Evolutionary conservation across 345 rosid genomes (phyloP).

Genomic region (Capsella bursapastoris): DNA sequence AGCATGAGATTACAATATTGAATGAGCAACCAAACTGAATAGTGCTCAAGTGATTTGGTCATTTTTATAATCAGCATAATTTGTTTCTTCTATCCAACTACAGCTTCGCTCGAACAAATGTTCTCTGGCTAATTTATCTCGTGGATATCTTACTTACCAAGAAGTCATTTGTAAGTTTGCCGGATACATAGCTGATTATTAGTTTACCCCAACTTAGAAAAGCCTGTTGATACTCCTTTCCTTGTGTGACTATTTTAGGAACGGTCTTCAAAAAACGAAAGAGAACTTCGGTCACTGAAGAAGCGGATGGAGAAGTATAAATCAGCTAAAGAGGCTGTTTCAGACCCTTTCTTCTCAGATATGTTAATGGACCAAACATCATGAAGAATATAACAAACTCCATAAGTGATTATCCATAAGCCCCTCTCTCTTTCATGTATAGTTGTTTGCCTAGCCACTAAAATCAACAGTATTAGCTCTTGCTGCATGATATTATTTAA

Average conservation of each 20-base stretch:
- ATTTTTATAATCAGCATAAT: constrained; percentile 5
- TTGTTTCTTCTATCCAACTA: constrained; percentile 35
- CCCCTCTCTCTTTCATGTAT: constrained; percentile 15
- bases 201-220: constrained; percentile 17
- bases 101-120: constrained; percentile 92
- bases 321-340: constrained; percentile 81
- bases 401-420: constrained; percentile 23
- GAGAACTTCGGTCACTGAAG: constrained; percentile 82
- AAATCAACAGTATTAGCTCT: constrained; percentile 18
- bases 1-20: neutral
- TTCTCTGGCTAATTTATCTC: constrained; percentile 85
- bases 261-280: constrained; percentile 68
- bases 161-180: constrained; percentile 85
- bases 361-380: constrained; percentile 46
- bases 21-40: constrained; percentile 2
- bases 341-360: constrained; percentile 73
- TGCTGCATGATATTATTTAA: constrained; percentile 11
- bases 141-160: constrained; percentile 78
- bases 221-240: neutral
- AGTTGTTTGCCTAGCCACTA: constrained; percentile 21
- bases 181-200: neutral
- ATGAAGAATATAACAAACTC: constrained; percentile 20
- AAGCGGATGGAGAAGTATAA: constrained; percentile 72
- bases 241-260: constrained; percentile 48
- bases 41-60: constrained; percentile 23